phyloP scores from a whole-genome alignment of 805 yeast species.

The Kazachstania taianensis region DNA sequence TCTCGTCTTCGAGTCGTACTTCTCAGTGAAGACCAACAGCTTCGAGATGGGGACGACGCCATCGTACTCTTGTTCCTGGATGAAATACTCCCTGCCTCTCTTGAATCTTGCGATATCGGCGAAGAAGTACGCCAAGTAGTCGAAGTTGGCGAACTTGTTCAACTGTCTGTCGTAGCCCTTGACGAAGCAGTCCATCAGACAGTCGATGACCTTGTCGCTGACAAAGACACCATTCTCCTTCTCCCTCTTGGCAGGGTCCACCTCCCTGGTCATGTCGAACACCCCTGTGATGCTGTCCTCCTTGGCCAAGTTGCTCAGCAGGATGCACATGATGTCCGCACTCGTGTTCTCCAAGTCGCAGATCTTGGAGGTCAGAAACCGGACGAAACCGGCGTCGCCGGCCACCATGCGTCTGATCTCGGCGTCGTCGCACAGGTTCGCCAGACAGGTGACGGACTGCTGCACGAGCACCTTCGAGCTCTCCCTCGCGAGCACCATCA shows the following conservation, averaged over 20 bases:
- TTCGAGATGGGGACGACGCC: constrained; percentile 71
- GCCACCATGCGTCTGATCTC: constrained; percentile 55
- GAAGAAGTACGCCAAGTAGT: constrained; percentile 78
- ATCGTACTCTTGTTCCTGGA: constrained; percentile 63
- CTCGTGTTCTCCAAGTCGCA: constrained; percentile 48
- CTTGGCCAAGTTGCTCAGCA: constrained; percentile 79
- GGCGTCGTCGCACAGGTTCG: constrained; percentile 68
- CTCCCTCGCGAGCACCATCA: constrained; percentile 50
- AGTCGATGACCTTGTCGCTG: constrained; percentile 55
- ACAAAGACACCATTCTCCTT: constrained; percentile 39
- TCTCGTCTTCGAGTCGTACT: constrained; percentile 65
- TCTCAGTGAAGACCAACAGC: constrained; percentile 71
- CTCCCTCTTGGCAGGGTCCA: constrained; percentile 19
- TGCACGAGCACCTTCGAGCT: constrained; percentile 45
- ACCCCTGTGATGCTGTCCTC: constrained; percentile 50
- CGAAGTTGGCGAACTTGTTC: constrained; percentile 65
- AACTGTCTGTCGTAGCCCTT: constrained; percentile 67
- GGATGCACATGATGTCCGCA: constrained; percentile 75
- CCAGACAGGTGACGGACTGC: constrained; percentile 68
- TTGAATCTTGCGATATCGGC: constrained; percentile 78
- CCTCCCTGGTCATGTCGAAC: constrained; percentile 31
- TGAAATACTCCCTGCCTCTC: constrained; percentile 68
- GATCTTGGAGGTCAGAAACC: constrained; percentile 39
- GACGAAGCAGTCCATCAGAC: constrained; percentile 81
- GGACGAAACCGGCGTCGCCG: constrained; percentile 48